Evolutionary conservation across 305 asterid genomes (phyloP).

Genomic region (Salvia sclarea): DNA sequence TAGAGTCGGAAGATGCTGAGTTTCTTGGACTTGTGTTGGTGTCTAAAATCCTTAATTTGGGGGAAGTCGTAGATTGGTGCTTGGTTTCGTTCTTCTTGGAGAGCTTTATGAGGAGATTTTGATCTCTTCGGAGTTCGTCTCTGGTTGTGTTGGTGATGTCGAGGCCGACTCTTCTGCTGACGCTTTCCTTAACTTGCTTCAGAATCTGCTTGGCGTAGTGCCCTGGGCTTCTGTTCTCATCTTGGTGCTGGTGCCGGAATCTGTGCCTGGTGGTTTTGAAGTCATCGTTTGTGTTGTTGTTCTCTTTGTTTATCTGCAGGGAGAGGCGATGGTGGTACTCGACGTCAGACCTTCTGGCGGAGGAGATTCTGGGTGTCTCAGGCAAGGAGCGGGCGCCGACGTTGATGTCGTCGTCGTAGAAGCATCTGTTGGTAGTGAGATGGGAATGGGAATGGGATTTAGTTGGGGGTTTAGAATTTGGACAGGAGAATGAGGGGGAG

Average conservation of each 20-base stretch:
- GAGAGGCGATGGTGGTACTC: slow-evolving; percentile 64
- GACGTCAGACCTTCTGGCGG: slow-evolving; percentile 61
- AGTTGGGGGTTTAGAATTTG: slow-evolving; percentile 24
- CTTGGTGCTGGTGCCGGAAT: slow-evolving; percentile 27
- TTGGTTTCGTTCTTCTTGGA: slow-evolving; percentile 23
- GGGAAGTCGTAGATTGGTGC: slow-evolving; percentile 38
- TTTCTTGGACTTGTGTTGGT: slow-evolving; percentile 41
- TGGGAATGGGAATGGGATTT: too few relatives aligned
- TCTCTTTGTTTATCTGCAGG: slow-evolving; percentile 70
- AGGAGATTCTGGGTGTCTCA: slow-evolving; percentile 63
- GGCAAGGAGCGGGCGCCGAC: slow-evolving; percentile 60
- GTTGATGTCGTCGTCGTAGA: slow-evolving; percentile 43
- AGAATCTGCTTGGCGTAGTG: slow-evolving; percentile 61
- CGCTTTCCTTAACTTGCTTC: slow-evolving; percentile 69
- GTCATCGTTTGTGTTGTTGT: slow-evolving; percentile 40
- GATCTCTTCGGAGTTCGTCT: slow-evolving; percentile 45
- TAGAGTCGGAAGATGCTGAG: slow-evolving; percentile 34
- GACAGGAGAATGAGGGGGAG: slow-evolving; percentile 33
- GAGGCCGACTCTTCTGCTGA: slow-evolving; percentile 59
- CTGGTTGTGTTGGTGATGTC: slow-evolving; percentile 64
- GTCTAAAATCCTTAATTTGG: slow-evolving; percentile 42
- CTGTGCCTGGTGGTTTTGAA: slow-evolving; percentile 20
- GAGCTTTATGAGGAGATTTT: slow-evolving; percentile 52
- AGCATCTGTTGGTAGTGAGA: slow-evolving; percentile 16
- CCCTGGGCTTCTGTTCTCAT: slow-evolving; percentile 45